Base-by-base conservation (phyloP, 257 asterid species). In the Ilex aquifolium region DNA sequence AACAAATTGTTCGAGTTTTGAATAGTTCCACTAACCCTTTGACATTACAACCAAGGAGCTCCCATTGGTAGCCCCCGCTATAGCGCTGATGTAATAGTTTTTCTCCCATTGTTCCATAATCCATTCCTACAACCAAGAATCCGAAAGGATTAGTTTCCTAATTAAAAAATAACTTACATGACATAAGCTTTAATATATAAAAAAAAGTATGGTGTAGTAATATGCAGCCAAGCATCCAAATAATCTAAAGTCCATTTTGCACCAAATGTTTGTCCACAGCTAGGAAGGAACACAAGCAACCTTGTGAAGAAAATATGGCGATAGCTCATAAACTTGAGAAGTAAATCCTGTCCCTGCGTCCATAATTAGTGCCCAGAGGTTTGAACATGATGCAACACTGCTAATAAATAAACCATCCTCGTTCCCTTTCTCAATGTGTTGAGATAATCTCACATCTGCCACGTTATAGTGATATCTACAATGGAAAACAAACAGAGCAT, bases 21-120 rank as follows among this genome's bases (percentile, higher is more conserved):
- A 50, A 42, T n/a, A 42, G 57, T 31, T 54, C 13, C 13, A 75
- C 86, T 63, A 27, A 83, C 94, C 90, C 70, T 80, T 85, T 3
- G 94, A 85, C 94, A 85, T 85, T 31, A 85, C 77, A 6, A 83
- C 83, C 66, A 86, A 66, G 11, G 95, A 83, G 69, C 88, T 83
- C 54, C 88, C 95, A 63, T 86, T 83, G 66, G 63, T 72, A 54
- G 84, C 82, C 60, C 95, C 95, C 12, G 88, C 90, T 56, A 86
- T 67, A 6, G 90, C 83, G 65, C 87, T 85, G 46, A 82, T 82
- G 72, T 80, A 85, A 75, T 64, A 82, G 72, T 78, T 85, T 69
- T 78, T 78, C 74, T 85, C 87, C 93, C 89, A 85, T 39, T 83
- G 83, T 65, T 83, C 93, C 87, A 80, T 74, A 51, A 85, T 83